Evolutionary conservation across 2,329 filamentous ascomycete species (phyloP), one percentile per base, ranked within the genome.

Genomic region (Drechslerella dactyloides): DNA sequence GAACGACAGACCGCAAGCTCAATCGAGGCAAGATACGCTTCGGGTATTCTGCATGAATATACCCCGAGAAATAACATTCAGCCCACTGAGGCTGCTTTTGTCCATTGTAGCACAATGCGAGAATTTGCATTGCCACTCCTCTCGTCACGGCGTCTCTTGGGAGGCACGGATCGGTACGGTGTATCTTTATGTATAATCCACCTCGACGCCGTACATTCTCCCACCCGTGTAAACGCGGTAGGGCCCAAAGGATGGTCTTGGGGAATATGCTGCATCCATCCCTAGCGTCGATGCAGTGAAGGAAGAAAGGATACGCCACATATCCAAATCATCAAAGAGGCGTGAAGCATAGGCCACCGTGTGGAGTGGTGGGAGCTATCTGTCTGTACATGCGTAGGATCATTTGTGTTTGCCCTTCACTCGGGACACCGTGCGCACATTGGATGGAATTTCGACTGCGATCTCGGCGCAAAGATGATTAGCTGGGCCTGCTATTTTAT

Each of bases 1-100:
- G 27, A 54, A 23, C 27, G 30, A 23, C 33, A 56, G 50, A 51
- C 57, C 48, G 59, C 59, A 63, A 62, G 53, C 53, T 69, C 53
- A 21, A 69, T 53, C 42, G 46, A 69, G 65, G 58, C 59, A 63
- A 63, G 57, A 42, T 17, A 50, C 65, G 52, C 53, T 54, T 48
- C 35, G 10, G 35, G 23, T 17, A 6, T 54, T 54, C 19, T 61
- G 42, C 56, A 35, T 63, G 58, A 52, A 6, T 57, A 11, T 40
- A 23, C 35, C 27, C 30, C 44, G 7, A 5, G 56, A 51, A 6
- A 37, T 50, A 35, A 33, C 15, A 35, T 35, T 27, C n/a, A 24
- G 46, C 56, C 37, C 27, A 37, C 37, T 40, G 57, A 42, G 10
- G 52, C 24, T 15, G 15, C 50, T 30, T 42, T 42, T 13, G 4